phyloP scores from a whole-genome alignment of 2,329 filamentous ascomycete species.

The Colletotrichum sp. region DNA sequence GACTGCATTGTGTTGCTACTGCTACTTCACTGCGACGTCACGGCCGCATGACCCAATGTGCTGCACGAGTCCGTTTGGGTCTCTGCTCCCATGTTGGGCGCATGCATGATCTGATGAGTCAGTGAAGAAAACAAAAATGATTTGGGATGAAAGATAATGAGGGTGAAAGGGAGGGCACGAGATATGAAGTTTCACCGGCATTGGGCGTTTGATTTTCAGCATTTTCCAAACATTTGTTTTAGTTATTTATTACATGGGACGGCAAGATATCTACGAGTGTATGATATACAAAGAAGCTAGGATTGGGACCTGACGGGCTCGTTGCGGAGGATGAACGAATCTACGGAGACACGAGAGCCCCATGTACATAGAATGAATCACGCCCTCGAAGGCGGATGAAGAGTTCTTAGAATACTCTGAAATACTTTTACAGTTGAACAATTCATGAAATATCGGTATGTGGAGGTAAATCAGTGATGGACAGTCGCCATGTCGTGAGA shows the following conservation, averaged over 20 bases:
- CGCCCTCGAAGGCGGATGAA: not conserved
- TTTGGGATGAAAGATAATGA: constrained; percentile 8
- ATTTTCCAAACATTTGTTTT: not conserved
- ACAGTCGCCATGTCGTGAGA: not conserved
- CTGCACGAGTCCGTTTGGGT: not conserved
- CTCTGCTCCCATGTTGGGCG: not conserved
- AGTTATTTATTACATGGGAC: not conserved
- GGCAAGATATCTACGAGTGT: constrained; percentile 12
- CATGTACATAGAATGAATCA: not conserved
- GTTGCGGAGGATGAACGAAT: not conserved
- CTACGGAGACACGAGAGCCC: not conserved
- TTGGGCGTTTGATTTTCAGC: not conserved
- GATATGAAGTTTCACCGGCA: constrained; percentile 7
- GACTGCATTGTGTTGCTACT: not conserved
- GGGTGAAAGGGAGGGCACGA: not conserved
- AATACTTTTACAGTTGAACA: not conserved
- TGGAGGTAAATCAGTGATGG: not conserved
- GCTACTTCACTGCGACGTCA: not conserved
- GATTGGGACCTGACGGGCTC: not conserved
- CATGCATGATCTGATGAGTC: not conserved
- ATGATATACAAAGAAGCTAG: not conserved
- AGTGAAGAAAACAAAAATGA: not conserved
- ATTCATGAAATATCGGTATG: not conserved
- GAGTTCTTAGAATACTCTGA: not conserved
- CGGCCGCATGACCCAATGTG: not conserved